Percentiles rank a stretch among this genome's conserved stretches.
These are phyloP conservation scores for Hymenoscyphus occultus DNA, from an alignment of 2,329 filamentous ascomycete genomes.

Conservation along the genomic window DNA sequence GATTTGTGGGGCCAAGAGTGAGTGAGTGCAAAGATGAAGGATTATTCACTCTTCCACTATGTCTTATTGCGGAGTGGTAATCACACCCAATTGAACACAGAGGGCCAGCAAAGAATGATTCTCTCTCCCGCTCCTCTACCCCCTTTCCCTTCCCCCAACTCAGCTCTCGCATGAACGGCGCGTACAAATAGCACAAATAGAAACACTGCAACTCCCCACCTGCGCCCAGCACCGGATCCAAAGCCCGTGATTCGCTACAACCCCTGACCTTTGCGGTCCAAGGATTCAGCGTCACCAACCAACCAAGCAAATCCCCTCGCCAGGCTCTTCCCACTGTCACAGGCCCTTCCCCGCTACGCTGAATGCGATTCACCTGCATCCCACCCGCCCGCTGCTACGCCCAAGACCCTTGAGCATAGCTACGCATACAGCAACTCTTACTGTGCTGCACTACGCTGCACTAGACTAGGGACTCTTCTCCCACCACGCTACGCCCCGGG, in stretches of 20 bases:
- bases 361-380: neutral
- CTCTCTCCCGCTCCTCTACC: neutral
- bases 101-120: neutral
- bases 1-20: neutral
- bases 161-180: neutral
- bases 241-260: neutral
- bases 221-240: neutral
- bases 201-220: neutral
- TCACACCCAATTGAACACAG: neutral
- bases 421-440: neutral
- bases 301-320: neutral
- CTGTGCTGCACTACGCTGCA: neutral
- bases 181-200: conserved; percentile 1
- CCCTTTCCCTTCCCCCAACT: neutral
- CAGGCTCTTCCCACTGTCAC: neutral
- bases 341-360: neutral
- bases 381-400: neutral
- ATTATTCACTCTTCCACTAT: neutral
- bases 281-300: neutral
- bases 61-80: neutral
- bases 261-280: neutral
- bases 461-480: neutral
- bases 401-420: neutral
- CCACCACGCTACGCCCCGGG: no score
- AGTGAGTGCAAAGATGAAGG: neutral